Percentiles rank a stretch among this genome's conserved stretches.
phyloP scores from a whole-genome alignment of 345 rosid genomes.

The Eucalyptus dawsonii region DNA sequence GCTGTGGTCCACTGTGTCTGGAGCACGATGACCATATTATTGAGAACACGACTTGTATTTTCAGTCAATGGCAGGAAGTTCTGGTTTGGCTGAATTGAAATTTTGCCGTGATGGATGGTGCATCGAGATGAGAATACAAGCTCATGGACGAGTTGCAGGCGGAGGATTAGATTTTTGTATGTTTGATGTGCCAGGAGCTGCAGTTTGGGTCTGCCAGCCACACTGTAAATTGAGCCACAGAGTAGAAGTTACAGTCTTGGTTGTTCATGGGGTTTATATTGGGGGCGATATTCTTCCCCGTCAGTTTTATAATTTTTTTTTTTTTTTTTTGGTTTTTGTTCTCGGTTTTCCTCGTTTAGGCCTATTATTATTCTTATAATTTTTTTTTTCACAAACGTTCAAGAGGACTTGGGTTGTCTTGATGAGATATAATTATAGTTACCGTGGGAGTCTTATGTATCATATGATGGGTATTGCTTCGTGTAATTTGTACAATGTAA shows the following conservation, averaged over 20 bases:
- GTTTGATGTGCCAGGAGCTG: conserved; percentile 2
- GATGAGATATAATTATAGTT: conserved; percentile 13
- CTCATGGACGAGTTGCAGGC: conserved; percentile 1
- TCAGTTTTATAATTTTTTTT: conserved; percentile 6
- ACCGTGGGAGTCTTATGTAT: conserved; percentile 31
- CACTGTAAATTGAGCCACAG: conserved; percentile 41
- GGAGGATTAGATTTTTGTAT: conserved; percentile 6
- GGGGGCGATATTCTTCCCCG: conserved; percentile 21
- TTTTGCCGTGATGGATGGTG: conserved; percentile 7
- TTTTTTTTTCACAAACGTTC: background rate
- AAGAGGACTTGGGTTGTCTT: conserved; percentile 5
- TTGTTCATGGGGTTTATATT: conserved; percentile 11
- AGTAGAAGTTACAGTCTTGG: conserved; percentile 14
- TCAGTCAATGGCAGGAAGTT: conserved; percentile 2
- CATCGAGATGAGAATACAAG: conserved; percentile 11
- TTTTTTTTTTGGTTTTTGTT: background rate
- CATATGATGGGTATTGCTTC: conserved; percentile 21
- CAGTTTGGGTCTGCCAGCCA: conserved; percentile 4
- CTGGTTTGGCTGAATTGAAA: conserved; percentile 9
- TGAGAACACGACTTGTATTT: conserved; percentile 9
- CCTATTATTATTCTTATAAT: background rate
- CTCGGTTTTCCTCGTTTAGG: conserved; percentile 4
- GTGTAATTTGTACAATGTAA: conserved; percentile 23
- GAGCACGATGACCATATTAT: conserved; percentile 16
- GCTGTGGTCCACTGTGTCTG: conserved; percentile 29